Base-by-base conservation (phyloP, 768 basidiomycete species). In the Dendrothele bispora region DNA sequence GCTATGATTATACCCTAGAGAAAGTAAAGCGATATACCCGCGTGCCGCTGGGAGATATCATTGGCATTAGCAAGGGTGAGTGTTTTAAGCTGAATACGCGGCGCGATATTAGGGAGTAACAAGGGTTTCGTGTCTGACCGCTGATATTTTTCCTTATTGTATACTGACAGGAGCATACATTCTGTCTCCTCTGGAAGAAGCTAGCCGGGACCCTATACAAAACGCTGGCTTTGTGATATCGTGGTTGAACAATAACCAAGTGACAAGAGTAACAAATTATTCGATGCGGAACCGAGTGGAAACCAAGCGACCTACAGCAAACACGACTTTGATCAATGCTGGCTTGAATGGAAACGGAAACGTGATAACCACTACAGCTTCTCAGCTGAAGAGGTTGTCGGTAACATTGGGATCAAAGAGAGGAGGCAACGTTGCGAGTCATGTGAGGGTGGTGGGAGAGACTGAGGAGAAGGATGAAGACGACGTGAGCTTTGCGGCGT, bases 21-120 rank as follows among this genome's bases (percentile, higher is more conserved):
- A 94, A 98, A 64, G 91, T 98, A 41, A 87, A 90, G 61, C 69
- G 85, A 50, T 95, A 88, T 70, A 94, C 86, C 55, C 84, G 95
- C 34, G 82, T 98, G 40, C 95, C 94, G 2, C 78, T 97, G 32
- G 81, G 81, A 39, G 88, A 90, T 59, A 83, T 98, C 56, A 70
- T 79, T 24, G 70, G 74, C 18, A 84, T 99, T 17, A 80, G 78
- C 43, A 91, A 88, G 78, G 95, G 93, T 86, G 30, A 14, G 62
- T 47, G 20, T 11, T 28, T 7, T 51, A 38, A 8, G 2, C 7
- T 12, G 5, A 43, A 32, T 41, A 15, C 34, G 14, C 26, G 28
- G 95, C n/a, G 84, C 91, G 37, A 98, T 98, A 2, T 91, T 97
- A 66, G 92, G 95, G 63, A 83, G 90, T 0, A 45, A 20, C 40